A percentile compares a stretch with the other conserved stretches of the same genome.
Conservation (phyloP, 139 green algal species). For the Zygnema cylindricum region DNA sequence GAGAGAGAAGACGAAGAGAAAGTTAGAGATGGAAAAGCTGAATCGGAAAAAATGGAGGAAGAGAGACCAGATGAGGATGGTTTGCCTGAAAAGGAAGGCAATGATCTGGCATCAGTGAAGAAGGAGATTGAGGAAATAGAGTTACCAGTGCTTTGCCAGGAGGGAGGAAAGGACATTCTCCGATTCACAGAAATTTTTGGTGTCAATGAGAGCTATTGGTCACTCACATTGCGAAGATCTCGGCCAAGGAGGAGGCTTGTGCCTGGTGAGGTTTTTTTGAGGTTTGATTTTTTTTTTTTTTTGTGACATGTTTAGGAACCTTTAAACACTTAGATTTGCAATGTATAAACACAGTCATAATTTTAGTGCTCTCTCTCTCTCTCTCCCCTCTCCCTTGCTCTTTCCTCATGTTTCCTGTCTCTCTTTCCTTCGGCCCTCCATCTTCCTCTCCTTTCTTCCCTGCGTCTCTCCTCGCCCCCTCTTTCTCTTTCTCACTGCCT, state of each 20-base stretch:
- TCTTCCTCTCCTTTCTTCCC: no score
- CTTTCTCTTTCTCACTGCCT: no score
- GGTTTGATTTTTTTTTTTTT: no score
- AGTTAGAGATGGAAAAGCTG: neutral
- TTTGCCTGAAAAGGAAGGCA: neutral
- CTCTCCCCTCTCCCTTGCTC: no score
- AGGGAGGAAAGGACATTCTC: conserved; percentile 48
- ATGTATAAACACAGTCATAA: neutral
- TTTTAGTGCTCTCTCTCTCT: no score
- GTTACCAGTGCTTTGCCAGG: conserved; percentile 43
- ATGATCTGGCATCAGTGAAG: neutral
- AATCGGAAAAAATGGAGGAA: neutral
- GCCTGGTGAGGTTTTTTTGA: no score
- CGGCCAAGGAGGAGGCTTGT: no score
- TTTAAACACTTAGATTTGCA: no score
- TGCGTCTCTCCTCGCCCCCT: no score
- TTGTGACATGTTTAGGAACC: no score
- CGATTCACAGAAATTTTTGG: conserved; percentile 51
- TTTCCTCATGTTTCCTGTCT: no score
- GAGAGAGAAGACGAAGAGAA: neutral
- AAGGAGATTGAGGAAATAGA: conserved; percentile 15
- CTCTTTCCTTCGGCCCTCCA: no score
- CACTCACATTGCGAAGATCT: conserved; percentile 11
- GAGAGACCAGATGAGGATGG: neutral
- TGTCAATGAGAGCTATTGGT: conserved; percentile 36